These are phyloP conservation scores for Ophiorrhiza pumila DNA, from an alignment of 257 asterid species.

Conservation along the genomic window DNA sequence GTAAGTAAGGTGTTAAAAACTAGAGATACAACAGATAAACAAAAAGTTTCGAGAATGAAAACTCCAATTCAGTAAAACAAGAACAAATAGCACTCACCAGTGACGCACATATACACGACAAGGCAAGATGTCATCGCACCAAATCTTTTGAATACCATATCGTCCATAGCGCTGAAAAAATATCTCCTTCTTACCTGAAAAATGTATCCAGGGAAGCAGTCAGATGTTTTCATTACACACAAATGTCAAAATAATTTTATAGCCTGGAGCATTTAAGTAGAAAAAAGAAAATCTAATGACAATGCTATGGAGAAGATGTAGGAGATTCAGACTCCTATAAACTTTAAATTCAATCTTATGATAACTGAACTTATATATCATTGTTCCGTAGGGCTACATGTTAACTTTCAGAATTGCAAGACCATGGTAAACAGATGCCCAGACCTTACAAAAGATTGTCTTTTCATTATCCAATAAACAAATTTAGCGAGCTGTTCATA, in stretches of 20 bases:
- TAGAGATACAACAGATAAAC: neutral
- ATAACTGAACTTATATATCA: neutral
- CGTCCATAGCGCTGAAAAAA: slow-evolving; percentile 63
- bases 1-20: neutral
- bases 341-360: neutral
- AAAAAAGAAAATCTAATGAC: slow-evolving; percentile 6
- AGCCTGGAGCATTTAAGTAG: neutral
- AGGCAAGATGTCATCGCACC: slow-evolving; percentile 88
- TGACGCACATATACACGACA: slow-evolving; percentile 92
- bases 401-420: neutral
- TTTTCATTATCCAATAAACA: neutral
- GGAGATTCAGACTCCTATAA: neutral
- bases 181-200: slow-evolving; percentile 59
- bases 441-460: neutral
- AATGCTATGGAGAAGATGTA: neutral
- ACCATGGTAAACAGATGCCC: neutral
- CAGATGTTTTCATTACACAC: neutral
- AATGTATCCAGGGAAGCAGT: slow-evolving; percentile 13
- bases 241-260: slow-evolving; percentile 3
- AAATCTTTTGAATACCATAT: slow-evolving; percentile 58
- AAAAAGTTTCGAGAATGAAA: neutral
- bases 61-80: neutral
- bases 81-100: slow-evolving; percentile 55
- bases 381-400: neutral
- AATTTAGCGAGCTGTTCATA: neutral